Evolutionary conservation across 768 basidiomycete genomes (phyloP), one percentile per base, ranked within the genome.

Genomic region (Psilocybe cubensis): DNA sequence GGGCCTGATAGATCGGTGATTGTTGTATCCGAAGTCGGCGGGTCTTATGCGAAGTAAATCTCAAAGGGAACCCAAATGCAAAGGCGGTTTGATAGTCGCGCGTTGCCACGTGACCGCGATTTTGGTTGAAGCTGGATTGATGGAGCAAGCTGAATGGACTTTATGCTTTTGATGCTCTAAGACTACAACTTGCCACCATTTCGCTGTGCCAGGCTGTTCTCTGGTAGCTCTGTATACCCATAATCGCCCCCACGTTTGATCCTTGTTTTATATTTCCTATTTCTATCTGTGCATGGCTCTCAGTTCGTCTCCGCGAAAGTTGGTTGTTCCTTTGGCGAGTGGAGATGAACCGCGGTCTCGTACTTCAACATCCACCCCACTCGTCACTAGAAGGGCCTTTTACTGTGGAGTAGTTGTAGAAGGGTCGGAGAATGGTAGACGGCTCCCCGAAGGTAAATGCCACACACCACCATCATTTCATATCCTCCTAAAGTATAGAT

Each of bases 391-490:
- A 70, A 89, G 94, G 68, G 91, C 88, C 23, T 96, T 96, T 72
- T 90, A 90, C 68, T 92, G 91, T 67, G 92, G 91, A 42, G 91
- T 96, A 18, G 91, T 96, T 12, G 88, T 96, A 27, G 94, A 97
- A 74, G 87, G 86, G 50, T 86, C 89, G 35, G 88, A 89, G 61
- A 80, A 83, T 61, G 89, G 88, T 5, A 82, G 78, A 63, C 79
- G 84, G 56, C 80, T 91, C 48, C 81, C 86, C 35, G 84, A 87
- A 72, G 90, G 91, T 87, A 54, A 35, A 69, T 66, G 71, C 53
- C 28, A 54, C 51, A 45, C 44, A 44, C 46, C 23, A 18, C 10
- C 52, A 31, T 27, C 33, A 18, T 41, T 18, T 25, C 46, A 38
- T 27, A 52, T 38, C 58, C 61, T 54, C 55, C 56, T 60, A 28